Evolutionary conservation across 495 filamentous ascomycete species (phyloP), one percentile per base, ranked within the genome.

Genomic region (Podospora appendiculata): DNA sequence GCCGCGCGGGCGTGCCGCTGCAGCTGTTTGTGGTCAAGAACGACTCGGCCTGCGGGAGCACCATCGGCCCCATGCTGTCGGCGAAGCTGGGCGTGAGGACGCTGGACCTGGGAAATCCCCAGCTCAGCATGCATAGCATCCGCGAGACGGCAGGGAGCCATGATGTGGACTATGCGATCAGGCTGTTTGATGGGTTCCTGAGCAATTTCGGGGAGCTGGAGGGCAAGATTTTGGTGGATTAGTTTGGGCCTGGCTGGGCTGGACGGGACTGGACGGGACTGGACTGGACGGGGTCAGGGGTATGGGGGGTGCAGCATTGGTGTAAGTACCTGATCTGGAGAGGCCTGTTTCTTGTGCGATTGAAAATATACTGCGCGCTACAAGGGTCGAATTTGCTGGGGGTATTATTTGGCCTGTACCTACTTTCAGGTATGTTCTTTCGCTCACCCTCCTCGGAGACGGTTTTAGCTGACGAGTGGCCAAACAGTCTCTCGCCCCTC

Each of bases 21-120:
- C 93, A 99, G 70, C 69, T 96, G 36, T 96, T 97, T 60, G 94
- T 99, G 33, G 93, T 96, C 46, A 83, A 89, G 62, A 99, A 99
- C 63, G 93, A 99, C 63, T 89, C 84, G 0, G 81, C 86, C 48
- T 99, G 93, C 62, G 93, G 93, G 46, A 88, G 87, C 70, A 99
- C 93, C 33, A 99, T 99, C 61, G 93, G 93, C 0, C 93, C 93
- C 11, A 95, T 95, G 89, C 73, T 97, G 39, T 84, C 84, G 42
- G 90, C 92, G 4, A 83, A 83, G 40, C 68, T 97, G 55, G 93
- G 93, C 25, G 81, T 86, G 35, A 76, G 93, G 45, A 97, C 94
- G 1, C 69, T 99, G 48, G 93, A 99, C 65, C 66, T 99, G 56
- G 93, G 93, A 3, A 97, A 96, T 65, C 82, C 93, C n/a, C 94